phyloP scores from a whole-genome alignment of 306 rosid species.

The Medicago truncatula region MtrunA17r5.0-ANR NC_053042.1:52581001-52581500 shows the following conservation, averaged over 20 bases:
- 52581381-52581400: too few relatives aligned
- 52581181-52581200: conserved; percentile 19
- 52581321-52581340: too few relatives aligned
- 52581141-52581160: conserved; percentile 38
- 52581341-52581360: too few relatives aligned
- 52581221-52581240: conserved; percentile 53
- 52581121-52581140: neutral
- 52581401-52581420: too few relatives aligned
- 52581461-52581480: too few relatives aligned
- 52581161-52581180: conserved; percentile 68
- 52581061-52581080: conserved; percentile 18
- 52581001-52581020: neutral
- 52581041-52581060: conserved; percentile 9
- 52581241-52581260: conserved; percentile 73
- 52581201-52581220: neutral
- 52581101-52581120: conserved; percentile 29
- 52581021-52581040: conserved; percentile 42
- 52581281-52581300: conserved; percentile 53
- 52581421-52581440: too few relatives aligned
- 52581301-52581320: neutral
- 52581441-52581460: too few relatives aligned
- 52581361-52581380: too few relatives aligned
- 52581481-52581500: too few relatives aligned
- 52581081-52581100: neutral
- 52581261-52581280: conserved; percentile 51